These are phyloP conservation scores for Suhomyces sp. DNA, from an alignment of 805 yeast species.

Conservation along the genomic window DNA sequence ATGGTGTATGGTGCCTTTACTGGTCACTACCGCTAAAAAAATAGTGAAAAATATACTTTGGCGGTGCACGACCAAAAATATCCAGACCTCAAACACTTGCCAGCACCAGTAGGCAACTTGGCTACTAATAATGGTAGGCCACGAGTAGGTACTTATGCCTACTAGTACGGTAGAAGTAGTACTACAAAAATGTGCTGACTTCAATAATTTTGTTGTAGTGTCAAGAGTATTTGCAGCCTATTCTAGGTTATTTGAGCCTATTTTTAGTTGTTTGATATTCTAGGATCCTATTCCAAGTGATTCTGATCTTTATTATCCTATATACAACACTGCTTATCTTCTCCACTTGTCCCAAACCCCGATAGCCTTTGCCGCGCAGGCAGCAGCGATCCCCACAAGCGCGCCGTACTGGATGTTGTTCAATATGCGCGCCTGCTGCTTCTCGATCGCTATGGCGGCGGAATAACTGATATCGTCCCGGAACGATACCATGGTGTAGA, in stretches of 20 bases:
- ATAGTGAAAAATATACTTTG: neutral
- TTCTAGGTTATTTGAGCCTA: no score
- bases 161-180: no score
- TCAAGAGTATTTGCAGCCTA: no score
- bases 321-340: neutral
- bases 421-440: conserved; percentile 54
- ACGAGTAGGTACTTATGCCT: no score
- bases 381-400: conserved; percentile 7
- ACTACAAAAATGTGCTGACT: no score
- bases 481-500: conserved; percentile 91
- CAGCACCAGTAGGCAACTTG: no score
- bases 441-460: conserved; percentile 54
- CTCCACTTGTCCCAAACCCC: conserved; percentile 6
- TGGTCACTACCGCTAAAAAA: neutral
- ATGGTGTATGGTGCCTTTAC: neutral
- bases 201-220: no score
- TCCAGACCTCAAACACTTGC: no score
- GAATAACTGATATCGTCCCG: conserved; percentile 79
- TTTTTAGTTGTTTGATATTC: no score
- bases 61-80: neutral
- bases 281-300: no score
- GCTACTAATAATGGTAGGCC: no score
- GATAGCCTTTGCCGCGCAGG: conserved; percentile 6
- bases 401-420: conserved; percentile 22
- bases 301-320: neutral